These are phyloP conservation scores for Ceratocystis destructans DNA, from an alignment of 2,329 filamentous ascomycete genomes.

Conservation along the genomic window DNA sequence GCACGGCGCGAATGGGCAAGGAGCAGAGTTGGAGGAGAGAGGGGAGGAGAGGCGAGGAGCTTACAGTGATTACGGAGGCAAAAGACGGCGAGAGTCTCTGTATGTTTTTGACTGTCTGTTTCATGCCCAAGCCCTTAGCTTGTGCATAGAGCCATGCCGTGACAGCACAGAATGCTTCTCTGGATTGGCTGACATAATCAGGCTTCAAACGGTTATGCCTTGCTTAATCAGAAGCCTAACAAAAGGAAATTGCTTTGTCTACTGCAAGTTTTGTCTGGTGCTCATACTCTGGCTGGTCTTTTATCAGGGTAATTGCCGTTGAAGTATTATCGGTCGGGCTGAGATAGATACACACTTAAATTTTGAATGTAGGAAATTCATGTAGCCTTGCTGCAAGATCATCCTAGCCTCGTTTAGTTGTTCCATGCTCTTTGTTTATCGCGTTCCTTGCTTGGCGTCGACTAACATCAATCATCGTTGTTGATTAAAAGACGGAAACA, in stretches of 20 bases:
- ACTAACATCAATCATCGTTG: no score
- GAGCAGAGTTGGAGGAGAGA: neutral
- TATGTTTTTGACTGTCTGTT: neutral
- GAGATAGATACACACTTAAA: neutral
- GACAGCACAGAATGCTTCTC: neutral
- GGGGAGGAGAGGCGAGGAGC: neutral
- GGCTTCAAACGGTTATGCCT: neutral
- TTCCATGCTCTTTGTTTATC: no score
- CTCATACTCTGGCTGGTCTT: neutral
- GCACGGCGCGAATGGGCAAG: neutral
- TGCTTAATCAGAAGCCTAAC: neutral
- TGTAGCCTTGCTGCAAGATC: neutral
- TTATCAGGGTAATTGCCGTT: neutral
- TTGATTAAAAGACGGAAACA: no score
- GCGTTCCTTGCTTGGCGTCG: no score
- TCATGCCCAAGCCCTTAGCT: neutral
- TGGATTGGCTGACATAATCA: conserved; percentile 4
- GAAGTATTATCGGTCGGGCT: neutral
- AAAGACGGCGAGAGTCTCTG: neutral
- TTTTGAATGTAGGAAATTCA: neutral
- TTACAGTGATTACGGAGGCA: no score
- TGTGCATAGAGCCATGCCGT: neutral
- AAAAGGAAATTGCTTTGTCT: neutral
- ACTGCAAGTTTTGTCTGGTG: neutral
- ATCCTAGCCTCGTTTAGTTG: neutral